phyloP scores from a whole-genome alignment of 2,329 filamentous ascomycete genomes.

The Neobulgaria alba region DNA sequence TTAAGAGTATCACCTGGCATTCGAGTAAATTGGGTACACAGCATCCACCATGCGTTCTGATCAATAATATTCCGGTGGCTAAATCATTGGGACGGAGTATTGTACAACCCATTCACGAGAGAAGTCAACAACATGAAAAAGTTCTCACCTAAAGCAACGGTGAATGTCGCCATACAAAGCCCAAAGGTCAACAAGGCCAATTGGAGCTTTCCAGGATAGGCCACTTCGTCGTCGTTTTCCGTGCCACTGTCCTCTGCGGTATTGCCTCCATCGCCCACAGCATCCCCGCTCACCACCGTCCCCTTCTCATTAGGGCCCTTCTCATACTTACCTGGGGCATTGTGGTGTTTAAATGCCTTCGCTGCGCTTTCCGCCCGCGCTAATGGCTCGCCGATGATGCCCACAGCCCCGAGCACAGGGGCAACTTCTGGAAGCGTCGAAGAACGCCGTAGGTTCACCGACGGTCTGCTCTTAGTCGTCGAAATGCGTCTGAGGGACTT shows the following conservation, averaged over 20 bases:
- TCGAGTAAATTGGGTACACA: no score
- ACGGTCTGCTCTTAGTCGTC: slow-evolving; percentile 13
- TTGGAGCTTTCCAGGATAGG: slow-evolving; percentile 23
- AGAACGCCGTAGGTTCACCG: slow-evolving; percentile 1
- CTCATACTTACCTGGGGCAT: not conserved
- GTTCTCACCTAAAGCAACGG: slow-evolving; percentile 35
- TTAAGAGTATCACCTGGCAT: no score
- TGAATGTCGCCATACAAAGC: slow-evolving; percentile 39
- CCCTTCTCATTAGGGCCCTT: slow-evolving; percentile 6
- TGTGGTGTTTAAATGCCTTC: slow-evolving; percentile 7
- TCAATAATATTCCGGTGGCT: no score
- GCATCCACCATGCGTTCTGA: no score
- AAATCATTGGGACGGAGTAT: no score
- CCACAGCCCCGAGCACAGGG: slow-evolving; percentile 9
- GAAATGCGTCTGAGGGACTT: no score
- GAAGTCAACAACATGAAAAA: not conserved
- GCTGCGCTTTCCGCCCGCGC: slow-evolving; percentile 12
- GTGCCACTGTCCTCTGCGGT: slow-evolving; percentile 3
- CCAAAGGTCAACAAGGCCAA: slow-evolving; percentile 37
- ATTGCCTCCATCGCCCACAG: not conserved
- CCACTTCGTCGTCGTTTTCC: slow-evolving; percentile 16
- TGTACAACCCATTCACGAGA: no score
- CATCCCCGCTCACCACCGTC: slow-evolving; percentile 1
- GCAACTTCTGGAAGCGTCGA: slow-evolving; percentile 9
- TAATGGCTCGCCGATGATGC: slow-evolving; percentile 6